A percentile compares a stretch with the other conserved stretches of the same genome.
phyloP scores from a whole-genome alignment of 164 flowering plant genomes.

The Warburgia ugandensis region DNA sequence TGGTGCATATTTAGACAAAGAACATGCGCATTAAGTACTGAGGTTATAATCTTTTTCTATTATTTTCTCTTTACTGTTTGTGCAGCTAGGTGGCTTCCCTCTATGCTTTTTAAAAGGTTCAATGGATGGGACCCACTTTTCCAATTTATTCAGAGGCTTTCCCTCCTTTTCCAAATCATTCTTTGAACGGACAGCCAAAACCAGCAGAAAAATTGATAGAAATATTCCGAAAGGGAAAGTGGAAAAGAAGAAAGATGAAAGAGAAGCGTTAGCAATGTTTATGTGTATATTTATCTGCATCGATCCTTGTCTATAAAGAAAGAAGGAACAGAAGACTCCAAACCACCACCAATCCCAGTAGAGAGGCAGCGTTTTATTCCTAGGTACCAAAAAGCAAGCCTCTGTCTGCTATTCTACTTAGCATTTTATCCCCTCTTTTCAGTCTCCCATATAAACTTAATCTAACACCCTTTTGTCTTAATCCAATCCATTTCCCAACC shows the following conservation, averaged over 20 bases:
- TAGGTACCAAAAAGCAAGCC: conserved; percentile 6
- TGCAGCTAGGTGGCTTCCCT: neutral
- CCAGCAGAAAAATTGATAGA: conserved; percentile 1
- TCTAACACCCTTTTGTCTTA: neutral
- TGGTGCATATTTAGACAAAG: too few relatives aligned
- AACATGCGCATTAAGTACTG: neutral
- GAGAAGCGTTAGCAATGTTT: too few relatives aligned
- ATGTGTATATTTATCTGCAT: too few relatives aligned
- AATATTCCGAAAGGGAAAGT: neutral
- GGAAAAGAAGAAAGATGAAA: neutral
- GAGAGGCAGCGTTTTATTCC: conserved; percentile 5
- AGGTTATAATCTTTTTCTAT: too few relatives aligned
- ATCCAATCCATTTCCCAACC: conserved; percentile 1
- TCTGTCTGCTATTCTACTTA: conserved; percentile 1
- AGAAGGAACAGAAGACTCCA: neutral
- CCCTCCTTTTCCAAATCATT: conserved; percentile 1
- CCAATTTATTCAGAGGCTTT: neutral
- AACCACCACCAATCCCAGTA: conserved; percentile 5
- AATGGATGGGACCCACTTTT: neutral
- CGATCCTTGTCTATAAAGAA: neutral
- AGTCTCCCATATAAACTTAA: neutral
- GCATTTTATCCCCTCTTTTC: neutral
- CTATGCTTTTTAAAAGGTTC: conserved; percentile 2
- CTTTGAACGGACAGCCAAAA: conserved; percentile 2
- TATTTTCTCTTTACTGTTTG: neutral